Evolutionary conservation across 2,329 filamentous ascomycete species (phyloP).

Genomic region (Talaromyces sp.): DNA sequence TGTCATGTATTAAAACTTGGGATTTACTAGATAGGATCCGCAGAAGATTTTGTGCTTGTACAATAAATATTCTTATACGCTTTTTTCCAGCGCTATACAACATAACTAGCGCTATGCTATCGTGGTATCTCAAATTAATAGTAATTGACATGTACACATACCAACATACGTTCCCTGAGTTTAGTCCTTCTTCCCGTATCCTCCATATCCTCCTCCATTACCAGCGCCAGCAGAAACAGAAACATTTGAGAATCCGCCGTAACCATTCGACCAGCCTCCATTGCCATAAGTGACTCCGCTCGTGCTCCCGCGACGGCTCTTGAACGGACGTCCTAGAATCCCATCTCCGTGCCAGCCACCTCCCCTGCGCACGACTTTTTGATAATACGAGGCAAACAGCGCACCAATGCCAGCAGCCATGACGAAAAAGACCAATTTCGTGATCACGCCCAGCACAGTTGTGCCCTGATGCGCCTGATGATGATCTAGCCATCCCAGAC

Average conservation of each 20-base stretch:
- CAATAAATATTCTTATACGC: background rate
- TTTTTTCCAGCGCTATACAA: background rate
- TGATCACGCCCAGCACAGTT: conserved; percentile 19
- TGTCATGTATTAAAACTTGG: background rate
- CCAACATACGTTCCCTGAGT: background rate
- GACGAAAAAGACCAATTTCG: conserved; percentile 29
- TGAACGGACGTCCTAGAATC: conserved; percentile 42
- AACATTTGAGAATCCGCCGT: conserved; percentile 48
- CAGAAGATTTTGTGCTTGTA: background rate
- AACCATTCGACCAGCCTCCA: conserved; percentile 50
- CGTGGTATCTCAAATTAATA: background rate
- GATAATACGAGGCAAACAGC: conserved; percentile 32
- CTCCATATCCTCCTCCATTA: conserved; percentile 26
- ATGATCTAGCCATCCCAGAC: conserved; percentile 32
- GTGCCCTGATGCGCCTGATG: background rate
- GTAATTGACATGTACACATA: background rate
- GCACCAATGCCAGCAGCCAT: conserved; percentile 32
- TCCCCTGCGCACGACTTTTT: conserved; percentile 23
- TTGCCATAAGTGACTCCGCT: conserved; percentile 51
- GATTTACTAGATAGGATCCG: background rate
- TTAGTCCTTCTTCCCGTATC: conserved; percentile 42
- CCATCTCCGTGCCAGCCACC: conserved; percentile 34
- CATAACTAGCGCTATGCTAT: background rate
- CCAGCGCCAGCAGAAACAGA: conserved; percentile 15
- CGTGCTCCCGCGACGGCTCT: conserved; percentile 34